Evolutionary conservation across 768 basidiomycete species (phyloP), one percentile per base, ranked within the genome.

Genomic region (Termitomyces sp.): DNA sequence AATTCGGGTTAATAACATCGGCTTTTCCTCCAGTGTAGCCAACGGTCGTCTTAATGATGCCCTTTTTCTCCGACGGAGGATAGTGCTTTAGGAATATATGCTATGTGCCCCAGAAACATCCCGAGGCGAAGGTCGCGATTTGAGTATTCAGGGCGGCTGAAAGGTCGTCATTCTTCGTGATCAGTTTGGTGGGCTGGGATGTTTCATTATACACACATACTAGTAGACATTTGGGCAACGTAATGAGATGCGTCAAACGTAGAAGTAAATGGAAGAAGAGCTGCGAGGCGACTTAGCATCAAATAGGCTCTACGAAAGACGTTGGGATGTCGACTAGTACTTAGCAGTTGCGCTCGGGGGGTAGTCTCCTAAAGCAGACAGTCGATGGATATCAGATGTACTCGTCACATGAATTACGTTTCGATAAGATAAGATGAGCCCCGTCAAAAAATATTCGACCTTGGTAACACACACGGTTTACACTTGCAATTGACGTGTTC

Each of bases 41-140:
- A 4, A 94, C 92, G 16, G 81, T 68, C 1, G 88, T 89, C 66
- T 83, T 84, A 45, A 91, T 64, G 51, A 93, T 87, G 12, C 91
- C 89, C 72, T 88, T 91, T 68, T 83, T 81, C 69, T 88, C 72
- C 5, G 81, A 67, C 24, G 86, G 85, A 0, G 88, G 87, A 73
- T 84, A 91, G 63, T 91, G 80, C 72, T 91, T 89, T 54, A 90
- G 66, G 69, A 91, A 93, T 68, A 92, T 90, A 66, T 93, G 90
- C 64, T 93, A 88, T 20, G 88, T 86, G 18, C 91, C 91, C 91
- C 91, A 92, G 72, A 93, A 93, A 67, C 91, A 92, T 22, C 91
- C 89, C 9, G 79, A 75, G 5, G 83, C 78, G 51, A 80, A 81
- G 7, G 81, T 78, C 4, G 78, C 82, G 61, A 73, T 72, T 61